Conservation (phyloP, 2,329 filamentous ascomycete species). For the Sporothrix sp. region DNA sequence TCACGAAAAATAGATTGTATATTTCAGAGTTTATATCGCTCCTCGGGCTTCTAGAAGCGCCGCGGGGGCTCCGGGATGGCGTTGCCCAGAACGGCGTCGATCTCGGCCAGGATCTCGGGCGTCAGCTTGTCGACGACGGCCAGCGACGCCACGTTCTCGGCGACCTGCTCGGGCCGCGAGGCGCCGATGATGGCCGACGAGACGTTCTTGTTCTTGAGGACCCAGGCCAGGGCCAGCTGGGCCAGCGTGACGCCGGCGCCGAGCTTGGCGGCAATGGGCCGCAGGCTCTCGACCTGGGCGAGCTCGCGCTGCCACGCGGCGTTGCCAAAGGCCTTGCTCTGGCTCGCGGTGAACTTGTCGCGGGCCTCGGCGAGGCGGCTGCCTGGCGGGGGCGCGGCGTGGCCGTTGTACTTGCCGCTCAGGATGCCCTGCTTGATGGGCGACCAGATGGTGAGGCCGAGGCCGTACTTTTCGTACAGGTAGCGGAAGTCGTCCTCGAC, state of each 20-base stretch:
- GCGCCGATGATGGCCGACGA: conserved; percentile 44
- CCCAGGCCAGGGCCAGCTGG: conserved; percentile 44
- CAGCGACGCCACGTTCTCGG: conserved; percentile 40
- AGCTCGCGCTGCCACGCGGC: conserved; percentile 31
- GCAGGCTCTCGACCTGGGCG: conserved; percentile 4
- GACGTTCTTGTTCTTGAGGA: conserved; percentile 44
- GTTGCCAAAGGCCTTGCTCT: conserved; percentile 37
- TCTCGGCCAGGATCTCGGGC: conserved; percentile 40
- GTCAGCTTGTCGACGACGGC: conserved; percentile 39
- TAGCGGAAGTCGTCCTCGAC: conserved; percentile 51
- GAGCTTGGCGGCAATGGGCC: conserved; percentile 45
- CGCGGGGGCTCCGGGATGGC: conserved; percentile 9
- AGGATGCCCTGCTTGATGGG: conserved; percentile 47
- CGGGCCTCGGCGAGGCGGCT: conserved; percentile 49
- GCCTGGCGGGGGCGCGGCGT: conserved; percentile 24
- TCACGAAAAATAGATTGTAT: not conserved
- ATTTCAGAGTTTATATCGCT: too few species aligned
- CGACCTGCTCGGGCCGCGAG: conserved; percentile 40
- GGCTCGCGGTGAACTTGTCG: conserved; percentile 41
- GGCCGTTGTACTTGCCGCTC: conserved; percentile 55
- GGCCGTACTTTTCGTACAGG: conserved; percentile 45
- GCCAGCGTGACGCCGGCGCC: conserved; percentile 43
- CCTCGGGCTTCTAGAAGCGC: conserved; percentile 6
- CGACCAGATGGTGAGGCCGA: conserved; percentile 45
- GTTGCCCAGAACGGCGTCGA: conserved; percentile 32